Evolutionary conservation across 1,139 yeast species (phyloP).

Genomic region (Hyphopichia wangnamkhiaoensis): DNA sequence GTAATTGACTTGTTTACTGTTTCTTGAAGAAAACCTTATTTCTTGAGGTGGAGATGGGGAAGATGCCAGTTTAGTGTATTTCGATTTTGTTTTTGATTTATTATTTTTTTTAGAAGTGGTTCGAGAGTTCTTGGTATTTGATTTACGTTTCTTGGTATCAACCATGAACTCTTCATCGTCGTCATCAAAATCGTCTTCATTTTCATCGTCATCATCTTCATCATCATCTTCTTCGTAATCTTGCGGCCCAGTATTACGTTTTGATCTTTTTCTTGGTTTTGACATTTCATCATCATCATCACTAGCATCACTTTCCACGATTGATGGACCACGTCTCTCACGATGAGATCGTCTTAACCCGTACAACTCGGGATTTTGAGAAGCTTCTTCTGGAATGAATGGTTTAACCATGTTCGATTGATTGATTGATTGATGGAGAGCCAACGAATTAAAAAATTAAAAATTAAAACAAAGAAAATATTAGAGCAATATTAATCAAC

Average conservation of each 20-base stretch:
- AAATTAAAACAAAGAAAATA: neutral
- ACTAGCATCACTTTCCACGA: slow-evolving; percentile 44
- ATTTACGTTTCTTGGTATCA: slow-evolving; percentile 18
- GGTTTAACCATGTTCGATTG: slow-evolving; percentile 18
- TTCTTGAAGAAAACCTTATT: slow-evolving; percentile 76
- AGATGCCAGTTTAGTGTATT: slow-evolving; percentile 13
- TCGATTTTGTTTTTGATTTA: slow-evolving; percentile 12
- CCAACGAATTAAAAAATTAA: neutral
- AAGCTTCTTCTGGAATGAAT: slow-evolving; percentile 42
- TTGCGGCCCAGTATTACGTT: slow-evolving; percentile 15
- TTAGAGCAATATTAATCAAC: too few species aligned
- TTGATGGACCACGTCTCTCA: slow-evolving; percentile 49
- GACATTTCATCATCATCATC: slow-evolving; percentile 28
- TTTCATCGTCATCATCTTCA: slow-evolving; percentile 29
- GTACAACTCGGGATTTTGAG: slow-evolving; percentile 80
- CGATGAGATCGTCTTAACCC: slow-evolving; percentile 89
- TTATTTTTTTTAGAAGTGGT: slow-evolving; percentile 12
- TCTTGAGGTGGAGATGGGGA: slow-evolving; percentile 34
- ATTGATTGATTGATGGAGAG: neutral
- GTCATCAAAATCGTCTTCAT: slow-evolving; percentile 29
- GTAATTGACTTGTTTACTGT: slow-evolving; percentile 70
- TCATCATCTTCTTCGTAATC: slow-evolving; percentile 25
- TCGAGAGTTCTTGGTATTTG: slow-evolving; percentile 14
- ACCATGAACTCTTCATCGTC: slow-evolving; percentile 32
- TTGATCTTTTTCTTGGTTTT: slow-evolving; percentile 8